These are phyloP conservation scores for Polytolypa hystricis DNA, from an alignment of 2,329 filamentous ascomycete genomes.

Conservation along the genomic window DNA sequence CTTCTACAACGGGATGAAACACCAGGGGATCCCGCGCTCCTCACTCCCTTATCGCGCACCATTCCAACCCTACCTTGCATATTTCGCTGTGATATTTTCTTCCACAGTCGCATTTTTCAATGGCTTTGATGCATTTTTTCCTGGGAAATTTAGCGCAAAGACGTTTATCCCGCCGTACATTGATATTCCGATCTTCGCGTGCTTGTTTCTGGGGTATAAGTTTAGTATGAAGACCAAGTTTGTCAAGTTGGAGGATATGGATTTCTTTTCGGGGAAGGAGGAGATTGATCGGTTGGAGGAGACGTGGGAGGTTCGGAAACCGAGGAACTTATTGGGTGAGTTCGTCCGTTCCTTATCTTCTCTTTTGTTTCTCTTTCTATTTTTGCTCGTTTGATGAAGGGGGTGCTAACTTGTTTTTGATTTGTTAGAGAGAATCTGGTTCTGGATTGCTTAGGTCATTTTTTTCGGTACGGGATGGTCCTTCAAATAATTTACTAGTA, in stretches of 20 bases:
- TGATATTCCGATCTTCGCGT: conserved; percentile 15
- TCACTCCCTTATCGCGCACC: conserved; percentile 54
- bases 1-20: conserved; percentile 55
- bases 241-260: conserved; percentile 13
- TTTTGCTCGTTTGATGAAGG: neutral
- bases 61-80: conserved; percentile 58
- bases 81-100: conserved; percentile 43
- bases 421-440: conserved; percentile 22
- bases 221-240: conserved; percentile 9
- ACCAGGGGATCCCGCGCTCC: conserved; percentile 54
- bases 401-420: neutral
- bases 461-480: too few relatives aligned
- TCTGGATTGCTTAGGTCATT: conserved; percentile 21
- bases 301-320: conserved; percentile 21
- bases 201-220: conserved; percentile 12
- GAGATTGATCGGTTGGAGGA: conserved; percentile 17
- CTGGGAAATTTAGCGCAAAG: conserved; percentile 13
- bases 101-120: conserved; percentile 53
- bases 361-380: neutral
- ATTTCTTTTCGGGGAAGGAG: conserved; percentile 27
- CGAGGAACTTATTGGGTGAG: conserved; percentile 21
- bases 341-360: neutral
- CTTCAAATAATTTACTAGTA: too few relatives aligned
- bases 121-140: conserved; percentile 38
- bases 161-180: conserved; percentile 13